Evolutionary conservation across 2,329 filamentous ascomycete genomes (phyloP).

Genomic region (Ceratocystis destructans): DNA sequence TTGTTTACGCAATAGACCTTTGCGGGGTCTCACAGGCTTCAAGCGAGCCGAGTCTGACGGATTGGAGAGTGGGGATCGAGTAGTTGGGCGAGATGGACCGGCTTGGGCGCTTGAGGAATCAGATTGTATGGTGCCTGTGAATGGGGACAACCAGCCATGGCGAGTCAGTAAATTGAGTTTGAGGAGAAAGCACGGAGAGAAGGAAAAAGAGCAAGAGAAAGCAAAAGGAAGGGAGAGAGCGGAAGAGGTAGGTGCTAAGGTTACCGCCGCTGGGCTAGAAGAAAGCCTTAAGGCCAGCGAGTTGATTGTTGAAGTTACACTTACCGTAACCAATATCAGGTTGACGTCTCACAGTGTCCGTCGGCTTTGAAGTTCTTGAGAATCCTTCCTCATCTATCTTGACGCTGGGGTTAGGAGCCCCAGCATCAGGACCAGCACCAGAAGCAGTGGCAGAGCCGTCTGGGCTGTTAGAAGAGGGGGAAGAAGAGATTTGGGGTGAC

Average conservation of each 20-base stretch:
- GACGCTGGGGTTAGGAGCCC: neutral
- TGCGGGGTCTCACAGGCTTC: conserved; percentile 41
- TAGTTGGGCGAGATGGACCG: conserved; percentile 29
- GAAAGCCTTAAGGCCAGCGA: neutral
- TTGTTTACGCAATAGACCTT: conserved; percentile 51
- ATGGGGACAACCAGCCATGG: neutral
- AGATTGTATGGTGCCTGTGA: conserved; percentile 28
- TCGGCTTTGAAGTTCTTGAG: conserved; percentile 44
- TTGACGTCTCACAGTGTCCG: conserved; percentile 45
- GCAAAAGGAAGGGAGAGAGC: neutral
- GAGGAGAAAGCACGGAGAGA: neutral
- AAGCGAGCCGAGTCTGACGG: conserved; percentile 39
- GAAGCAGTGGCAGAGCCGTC: neutral
- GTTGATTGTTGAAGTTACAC: conserved; percentile 20
- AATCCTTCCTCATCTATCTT: conserved; percentile 29
- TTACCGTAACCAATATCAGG: conserved; percentile 45
- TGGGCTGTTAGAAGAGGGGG: neutral
- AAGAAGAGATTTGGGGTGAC: neutral
- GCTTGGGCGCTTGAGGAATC: conserved; percentile 28
- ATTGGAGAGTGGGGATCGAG: conserved; percentile 34
- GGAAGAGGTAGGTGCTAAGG: conserved; percentile 15
- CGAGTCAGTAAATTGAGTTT: conserved; percentile 7
- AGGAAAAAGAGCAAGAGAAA: neutral
- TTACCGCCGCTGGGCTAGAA: neutral
- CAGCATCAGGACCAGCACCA: neutral